Evolutionary conservation across 257 asterid species (phyloP).

Genomic region (Ajuga chamaepitys): DNA sequence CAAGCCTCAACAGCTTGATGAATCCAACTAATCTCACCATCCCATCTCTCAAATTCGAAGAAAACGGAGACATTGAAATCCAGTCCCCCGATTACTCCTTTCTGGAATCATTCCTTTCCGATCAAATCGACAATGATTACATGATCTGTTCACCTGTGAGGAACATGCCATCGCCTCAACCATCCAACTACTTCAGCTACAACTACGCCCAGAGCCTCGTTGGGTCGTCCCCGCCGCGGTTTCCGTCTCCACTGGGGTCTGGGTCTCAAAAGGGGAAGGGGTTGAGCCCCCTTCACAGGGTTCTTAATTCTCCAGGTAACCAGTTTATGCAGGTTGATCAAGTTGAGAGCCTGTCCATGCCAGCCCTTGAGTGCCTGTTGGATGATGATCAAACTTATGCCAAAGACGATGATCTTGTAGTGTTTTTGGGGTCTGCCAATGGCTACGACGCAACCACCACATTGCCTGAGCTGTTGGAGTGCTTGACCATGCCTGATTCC

Average conservation of each 20-base stretch:
- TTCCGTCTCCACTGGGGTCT: constrained; percentile 39
- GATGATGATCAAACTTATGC: constrained; percentile 28
- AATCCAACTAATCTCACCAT: constrained; percentile 18
- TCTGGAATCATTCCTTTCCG: constrained; percentile 65
- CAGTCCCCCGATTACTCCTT: constrained; percentile 60
- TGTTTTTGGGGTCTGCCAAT: constrained; percentile 31
- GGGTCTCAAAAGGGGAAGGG: constrained; percentile 53
- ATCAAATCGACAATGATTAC: constrained; percentile 56
- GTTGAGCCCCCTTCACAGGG: constrained; percentile 60
- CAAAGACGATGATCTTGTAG: constrained; percentile 24
- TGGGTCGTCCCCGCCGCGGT: constrained; percentile 51
- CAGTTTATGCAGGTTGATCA: constrained; percentile 59
- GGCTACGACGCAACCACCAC: background rate
- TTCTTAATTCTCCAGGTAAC: constrained; percentile 57
- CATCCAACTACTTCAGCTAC: constrained; percentile 6
- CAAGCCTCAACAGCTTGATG: constrained; percentile 9
- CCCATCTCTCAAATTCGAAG: constrained; percentile 39
- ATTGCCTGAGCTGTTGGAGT: constrained; percentile 52
- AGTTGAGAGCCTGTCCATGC: constrained; percentile 51
- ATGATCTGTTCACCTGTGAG: constrained; percentile 77
- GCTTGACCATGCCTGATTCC: constrained; percentile 38
- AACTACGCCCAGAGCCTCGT: constrained; percentile 18
- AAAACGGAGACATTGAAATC: constrained; percentile 23
- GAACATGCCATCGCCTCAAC: constrained; percentile 35
- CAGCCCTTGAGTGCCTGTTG: constrained; percentile 51